A percentile compares a stretch with the other conserved stretches of the same genome.
These are phyloP conservation scores for Leccinum cinnamomeum DNA, from an alignment of 1,284 basidiomycete species.

Conservation along the genomic window DNA sequence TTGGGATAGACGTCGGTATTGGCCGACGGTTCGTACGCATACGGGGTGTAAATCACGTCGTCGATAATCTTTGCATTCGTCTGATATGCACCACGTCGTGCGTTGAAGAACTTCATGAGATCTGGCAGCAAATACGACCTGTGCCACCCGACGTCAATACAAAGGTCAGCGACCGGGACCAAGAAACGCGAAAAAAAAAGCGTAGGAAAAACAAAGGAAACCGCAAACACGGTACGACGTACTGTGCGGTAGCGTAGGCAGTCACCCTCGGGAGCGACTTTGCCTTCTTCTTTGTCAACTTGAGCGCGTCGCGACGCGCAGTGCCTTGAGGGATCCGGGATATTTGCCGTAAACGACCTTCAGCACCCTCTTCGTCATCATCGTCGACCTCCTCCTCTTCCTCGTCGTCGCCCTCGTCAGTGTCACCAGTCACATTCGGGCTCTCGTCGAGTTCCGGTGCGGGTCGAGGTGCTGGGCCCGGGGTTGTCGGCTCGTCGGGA, in stretches of 20 bases:
- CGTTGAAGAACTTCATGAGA: constrained; percentile 85
- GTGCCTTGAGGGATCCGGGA: constrained; percentile 93
- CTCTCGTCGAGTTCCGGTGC: constrained; percentile 45
- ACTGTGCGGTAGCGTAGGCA: constrained; percentile 94
- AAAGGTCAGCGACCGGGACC: neutral
- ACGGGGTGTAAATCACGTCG: constrained; percentile 84
- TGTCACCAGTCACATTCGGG: constrained; percentile 58
- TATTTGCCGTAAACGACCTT: constrained; percentile 84
- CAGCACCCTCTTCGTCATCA: constrained; percentile 63
- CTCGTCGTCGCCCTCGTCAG: constrained; percentile 73
- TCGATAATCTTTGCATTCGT: constrained; percentile 82
- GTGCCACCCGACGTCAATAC: neutral
- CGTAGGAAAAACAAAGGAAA: neutral
- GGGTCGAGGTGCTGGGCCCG: constrained; percentile 62
- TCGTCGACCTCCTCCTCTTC: constrained; percentile 68
- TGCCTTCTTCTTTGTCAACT: constrained; percentile 91
- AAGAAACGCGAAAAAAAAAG: neutral
- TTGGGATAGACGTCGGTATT: constrained; percentile 31
- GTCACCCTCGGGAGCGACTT: constrained; percentile 93
- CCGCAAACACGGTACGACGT: constrained; percentile 21
- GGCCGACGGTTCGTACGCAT: constrained; percentile 57
- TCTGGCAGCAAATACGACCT: constrained; percentile 89
- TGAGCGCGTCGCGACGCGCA: constrained; percentile 86
- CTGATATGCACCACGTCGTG: constrained; percentile 77
- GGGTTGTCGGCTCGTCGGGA: constrained; percentile 85